Percentiles rank a stretch among this genome's conserved stretches.
These are phyloP conservation scores for Buxus sempervirens DNA, from an alignment of 164 flowering plant species.

Conservation along the genomic window DNA sequence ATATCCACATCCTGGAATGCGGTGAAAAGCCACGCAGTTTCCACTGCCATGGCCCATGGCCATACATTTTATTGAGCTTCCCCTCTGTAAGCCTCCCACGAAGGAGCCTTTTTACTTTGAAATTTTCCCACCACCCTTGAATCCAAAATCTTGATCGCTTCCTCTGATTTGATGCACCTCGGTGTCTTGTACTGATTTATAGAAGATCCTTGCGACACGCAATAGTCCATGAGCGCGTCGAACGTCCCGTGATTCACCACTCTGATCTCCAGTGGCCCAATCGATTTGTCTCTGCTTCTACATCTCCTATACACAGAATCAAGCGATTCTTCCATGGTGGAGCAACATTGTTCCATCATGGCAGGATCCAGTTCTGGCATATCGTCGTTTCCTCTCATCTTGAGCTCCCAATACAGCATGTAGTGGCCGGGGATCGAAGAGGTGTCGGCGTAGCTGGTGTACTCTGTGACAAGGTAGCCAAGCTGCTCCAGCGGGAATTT, in stretches of 20 bases:
- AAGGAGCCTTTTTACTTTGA: conserved; percentile 25
- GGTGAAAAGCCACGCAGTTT: background rate
- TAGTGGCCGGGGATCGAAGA: conserved; percentile 67
- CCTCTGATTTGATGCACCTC: conserved; percentile 54
- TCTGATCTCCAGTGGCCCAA: conserved; percentile 68
- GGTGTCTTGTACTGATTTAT: conserved; percentile 78
- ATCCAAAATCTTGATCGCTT: conserved; percentile 45
- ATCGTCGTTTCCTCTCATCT: conserved; percentile 7
- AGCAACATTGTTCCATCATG: conserved; percentile 51
- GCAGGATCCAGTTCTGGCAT: conserved; percentile 26
- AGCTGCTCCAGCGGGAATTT: conserved; percentile 36
- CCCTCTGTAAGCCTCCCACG: conserved; percentile 17
- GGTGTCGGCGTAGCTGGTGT: conserved; percentile 63
- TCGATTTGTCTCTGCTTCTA: conserved; percentile 51
- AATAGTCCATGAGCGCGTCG: conserved; percentile 66
- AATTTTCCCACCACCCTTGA: conserved; percentile 37
- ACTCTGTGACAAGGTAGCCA: conserved; percentile 45
- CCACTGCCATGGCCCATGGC: background rate
- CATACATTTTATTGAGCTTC: background rate
- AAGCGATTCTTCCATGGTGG: conserved; percentile 50
- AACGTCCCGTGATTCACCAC: conserved; percentile 57
- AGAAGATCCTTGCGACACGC: conserved; percentile 58
- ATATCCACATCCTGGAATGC: background rate
- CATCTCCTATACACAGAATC: conserved; percentile 67
- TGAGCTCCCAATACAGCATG: conserved; percentile 61